phyloP scores from a whole-genome alignment of 805 yeast genomes.

The Wickerhamomyces xylosicus region DNA sequence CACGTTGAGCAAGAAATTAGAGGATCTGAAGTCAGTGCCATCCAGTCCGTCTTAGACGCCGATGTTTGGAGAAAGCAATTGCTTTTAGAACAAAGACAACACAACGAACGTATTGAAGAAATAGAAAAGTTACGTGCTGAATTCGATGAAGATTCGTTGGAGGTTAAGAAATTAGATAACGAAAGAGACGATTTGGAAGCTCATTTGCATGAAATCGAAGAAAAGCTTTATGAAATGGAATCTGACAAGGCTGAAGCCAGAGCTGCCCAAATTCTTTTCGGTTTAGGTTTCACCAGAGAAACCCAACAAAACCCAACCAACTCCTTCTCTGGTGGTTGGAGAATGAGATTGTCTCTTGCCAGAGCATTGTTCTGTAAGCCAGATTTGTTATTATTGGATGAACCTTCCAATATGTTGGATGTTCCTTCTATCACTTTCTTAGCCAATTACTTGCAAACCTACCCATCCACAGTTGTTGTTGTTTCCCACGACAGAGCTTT shows the following conservation, averaged over 20 bases:
- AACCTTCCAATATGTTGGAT: slow-evolving; percentile 99
- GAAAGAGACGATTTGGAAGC: slow-evolving; percentile 81
- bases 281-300: slow-evolving; percentile 87
- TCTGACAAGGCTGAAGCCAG: slow-evolving; percentile 95
- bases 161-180: slow-evolving; percentile 70
- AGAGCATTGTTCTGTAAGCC: slow-evolving; percentile 97
- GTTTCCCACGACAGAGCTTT: slow-evolving; percentile 98
- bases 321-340: slow-evolving; percentile 99
- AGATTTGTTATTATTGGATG: slow-evolving; percentile 86
- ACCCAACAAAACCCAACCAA: slow-evolving; percentile 80
- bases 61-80: slow-evolving; percentile 98
- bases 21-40: slow-evolving; percentile 86
- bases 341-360: slow-evolving; percentile 98
- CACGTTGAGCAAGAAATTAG: slow-evolving; percentile 96
- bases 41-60: slow-evolving; percentile 96
- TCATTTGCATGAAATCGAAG: slow-evolving; percentile 69
- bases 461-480: slow-evolving; percentile 86
- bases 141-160: slow-evolving; percentile 68
- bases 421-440: slow-evolving; percentile 95
- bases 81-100: slow-evolving; percentile 62
- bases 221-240: slow-evolving; percentile 86
- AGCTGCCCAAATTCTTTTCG: slow-evolving; percentile 88
- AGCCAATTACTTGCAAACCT: slow-evolving; percentile 81
- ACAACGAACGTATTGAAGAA: slow-evolving; percentile 64
- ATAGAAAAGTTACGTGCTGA: slow-evolving; percentile 60